Evolutionary conservation across 495 filamentous ascomycete genomes (phyloP), one percentile per base, ranked within the genome.

Genomic region (Lasiosphaeria ovina): DNA sequence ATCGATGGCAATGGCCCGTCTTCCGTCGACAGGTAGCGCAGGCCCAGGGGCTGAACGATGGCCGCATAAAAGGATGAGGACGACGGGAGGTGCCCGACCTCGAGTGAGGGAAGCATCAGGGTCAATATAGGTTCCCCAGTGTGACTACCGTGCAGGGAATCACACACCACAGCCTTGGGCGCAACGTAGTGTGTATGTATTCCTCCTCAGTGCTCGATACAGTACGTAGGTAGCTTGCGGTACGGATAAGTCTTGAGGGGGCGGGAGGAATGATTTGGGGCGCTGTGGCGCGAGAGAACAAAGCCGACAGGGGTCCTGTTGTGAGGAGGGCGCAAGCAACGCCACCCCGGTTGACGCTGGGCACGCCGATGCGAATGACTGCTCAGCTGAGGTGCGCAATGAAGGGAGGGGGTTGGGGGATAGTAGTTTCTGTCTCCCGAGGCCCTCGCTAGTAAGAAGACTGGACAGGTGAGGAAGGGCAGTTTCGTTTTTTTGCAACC

Each of bases 21-120:
- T 16, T 74, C 73, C 10, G 70, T 68, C 7, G 69, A 74, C 17
- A 92, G 80, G 70, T 84, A 95, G 53, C 81, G 81, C 58, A 94
- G 86, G 24, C 89, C 89, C 17, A 95, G 77, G 0, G 91, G 89
- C 61, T 89, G 86, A 50, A 87, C 77, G 64, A 91, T 82, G 60
- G 87, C 81, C 4, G 92, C 82, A 72, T 89, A 96, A 77, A 93
- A 93, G 1, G 89, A 93, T 48, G 85, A 86, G 7, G 90, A 87
- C 17, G 85, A 86, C 7, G 90, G 85, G 44, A 94, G 87, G 69
- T 93, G 85, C 50, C 84, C 86, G 66, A 93, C 91, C 66, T 81
- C 75, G 50, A 81, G 55, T 54, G 74, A 72, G 55, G 80, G 81
- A 61, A 77, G 66, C 62, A 75, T 74, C 42, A 14, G 24, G 49